These are phyloP conservation scores for Fusarium caatingaense DNA, from an alignment of 2,329 filamentous ascomycete genomes.

Conservation along the genomic window DNA sequence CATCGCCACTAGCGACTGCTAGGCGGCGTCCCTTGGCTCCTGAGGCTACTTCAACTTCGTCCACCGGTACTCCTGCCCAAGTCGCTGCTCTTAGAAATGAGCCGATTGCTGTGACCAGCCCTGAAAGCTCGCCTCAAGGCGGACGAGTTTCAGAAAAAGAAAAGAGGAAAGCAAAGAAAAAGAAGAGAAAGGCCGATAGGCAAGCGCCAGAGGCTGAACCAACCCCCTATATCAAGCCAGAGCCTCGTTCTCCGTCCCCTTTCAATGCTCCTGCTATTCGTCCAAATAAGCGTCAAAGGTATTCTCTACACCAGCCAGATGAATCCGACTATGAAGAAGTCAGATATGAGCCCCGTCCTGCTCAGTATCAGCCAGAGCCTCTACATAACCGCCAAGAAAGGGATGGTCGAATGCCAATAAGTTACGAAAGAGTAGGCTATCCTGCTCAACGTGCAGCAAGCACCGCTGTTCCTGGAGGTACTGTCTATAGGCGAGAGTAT, in stretches of 20 bases:
- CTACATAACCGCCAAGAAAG: conserved; percentile 47
- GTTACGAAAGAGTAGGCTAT: conserved; percentile 49
- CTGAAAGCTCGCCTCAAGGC: conserved; percentile 70
- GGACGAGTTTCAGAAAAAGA: conserved; percentile 61
- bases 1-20: conserved; percentile 67
- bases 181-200: conserved; percentile 65
- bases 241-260: conserved; percentile 73
- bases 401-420: conserved; percentile 49
- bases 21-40: conserved; percentile 44
- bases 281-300: conserved; percentile 67
- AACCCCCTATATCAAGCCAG: conserved; percentile 70
- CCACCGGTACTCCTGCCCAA: conserved; percentile 59
- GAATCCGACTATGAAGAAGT: conserved; percentile 51
- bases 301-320: conserved; percentile 55
- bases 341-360: conserved; percentile 55
- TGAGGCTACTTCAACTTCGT: conserved; percentile 34
- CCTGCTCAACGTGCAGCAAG: conserved; percentile 44
- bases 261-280: conserved; percentile 64
- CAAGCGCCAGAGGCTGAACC: conserved; percentile 60
- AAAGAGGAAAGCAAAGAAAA: conserved; percentile 63
- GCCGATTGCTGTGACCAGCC: conserved; percentile 62
- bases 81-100: conserved; percentile 67
- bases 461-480: conserved; percentile 43
- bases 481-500: conserved; percentile 51
- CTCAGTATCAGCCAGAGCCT: conserved; percentile 52